A percentile compares a stretch with the other conserved stretches of the same genome.
Evolutionary conservation across 768 basidiomycete species (phyloP).

Genomic region (Hemileccinum rubropunctum): DNA sequence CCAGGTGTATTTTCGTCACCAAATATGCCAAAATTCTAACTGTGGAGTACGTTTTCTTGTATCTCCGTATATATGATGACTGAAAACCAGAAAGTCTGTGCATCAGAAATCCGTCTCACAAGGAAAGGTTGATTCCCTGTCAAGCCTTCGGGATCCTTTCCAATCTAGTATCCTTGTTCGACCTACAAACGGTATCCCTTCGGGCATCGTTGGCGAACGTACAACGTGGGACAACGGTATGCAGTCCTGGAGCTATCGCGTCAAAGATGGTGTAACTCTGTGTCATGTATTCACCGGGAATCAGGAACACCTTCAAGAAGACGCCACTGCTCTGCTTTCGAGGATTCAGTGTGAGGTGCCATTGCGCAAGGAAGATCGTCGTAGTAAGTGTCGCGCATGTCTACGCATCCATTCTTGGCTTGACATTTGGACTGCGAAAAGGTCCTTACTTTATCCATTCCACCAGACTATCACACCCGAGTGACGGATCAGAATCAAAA

Average conservation of each 20-base stretch:
- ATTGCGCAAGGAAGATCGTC: constrained; percentile 17
- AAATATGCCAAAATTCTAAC: constrained; percentile 39
- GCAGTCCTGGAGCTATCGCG: constrained; percentile 24
- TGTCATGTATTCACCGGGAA: constrained; percentile 54
- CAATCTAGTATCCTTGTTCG: constrained; percentile 11
- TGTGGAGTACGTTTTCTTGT: constrained; percentile 37
- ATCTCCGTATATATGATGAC: not conserved
- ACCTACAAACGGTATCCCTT: constrained; percentile 19
- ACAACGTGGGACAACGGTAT: constrained; percentile 31
- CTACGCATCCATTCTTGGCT: not conserved
- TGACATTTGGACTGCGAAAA: constrained; percentile 8
- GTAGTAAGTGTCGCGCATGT: constrained; percentile 17
- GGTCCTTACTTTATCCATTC: constrained; percentile 30
- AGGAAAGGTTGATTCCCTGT: constrained; percentile 22
- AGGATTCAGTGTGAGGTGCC: constrained; percentile 37
- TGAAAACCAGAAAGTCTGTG: constrained; percentile 15
- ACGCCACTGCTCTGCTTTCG: constrained; percentile 37
- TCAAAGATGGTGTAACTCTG: constrained; percentile 24
- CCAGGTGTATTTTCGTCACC: constrained; percentile 44
- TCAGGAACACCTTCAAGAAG: constrained; percentile 35
- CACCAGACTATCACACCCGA: constrained; percentile 11
- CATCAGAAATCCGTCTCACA: not conserved
- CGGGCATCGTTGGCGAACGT: constrained; percentile 9
- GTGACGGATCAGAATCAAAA: constrained; percentile 11
- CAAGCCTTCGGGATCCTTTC: constrained; percentile 20